phyloP scores from a whole-genome alignment of 306 rosid species.

The Cicer judaicum region DNA sequence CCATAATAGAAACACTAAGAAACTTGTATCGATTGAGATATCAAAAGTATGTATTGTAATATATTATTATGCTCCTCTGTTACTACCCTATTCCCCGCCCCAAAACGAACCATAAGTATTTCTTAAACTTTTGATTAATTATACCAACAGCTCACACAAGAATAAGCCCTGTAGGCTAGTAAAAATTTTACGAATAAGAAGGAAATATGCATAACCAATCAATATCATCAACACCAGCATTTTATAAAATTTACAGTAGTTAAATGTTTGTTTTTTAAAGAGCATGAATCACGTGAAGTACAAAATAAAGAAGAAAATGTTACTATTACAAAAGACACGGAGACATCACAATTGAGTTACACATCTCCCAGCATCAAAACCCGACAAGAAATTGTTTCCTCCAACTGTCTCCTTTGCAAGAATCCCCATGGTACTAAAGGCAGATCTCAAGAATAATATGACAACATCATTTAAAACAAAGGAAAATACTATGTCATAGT shows the following conservation, averaged over 20 bases:
- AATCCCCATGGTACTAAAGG: slow-evolving; percentile 53
- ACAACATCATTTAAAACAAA: slow-evolving; percentile 52
- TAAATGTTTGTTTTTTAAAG: slow-evolving; percentile 48
- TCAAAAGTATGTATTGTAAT: too few relatives aligned
- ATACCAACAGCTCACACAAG: neutral
- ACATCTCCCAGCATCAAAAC: slow-evolving; percentile 63
- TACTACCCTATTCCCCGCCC: neutral
- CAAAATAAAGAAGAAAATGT: slow-evolving; percentile 49
- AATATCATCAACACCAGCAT: slow-evolving; percentile 38
- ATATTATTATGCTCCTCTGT: neutral
- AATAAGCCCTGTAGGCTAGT: neutral
- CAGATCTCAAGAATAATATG: slow-evolving; percentile 61
- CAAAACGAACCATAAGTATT: neutral
- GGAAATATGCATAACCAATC: slow-evolving; percentile 41
- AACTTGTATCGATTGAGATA: too few relatives aligned
- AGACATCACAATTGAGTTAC: slow-evolving; percentile 59
- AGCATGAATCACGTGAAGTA: slow-evolving; percentile 49
- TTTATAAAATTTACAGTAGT: slow-evolving; percentile 46
- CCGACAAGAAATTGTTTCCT: slow-evolving; percentile 52
- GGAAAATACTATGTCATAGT: slow-evolving; percentile 55
- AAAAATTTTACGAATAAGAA: slow-evolving; percentile 7
- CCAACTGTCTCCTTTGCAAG: slow-evolving; percentile 49
- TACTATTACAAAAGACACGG: slow-evolving; percentile 59
- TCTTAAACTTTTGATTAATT: neutral
- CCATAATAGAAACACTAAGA: neutral